Base-by-base conservation (phyloP, 805 yeast genomes). In the Wickerhamomyces chambardii region DNA sequence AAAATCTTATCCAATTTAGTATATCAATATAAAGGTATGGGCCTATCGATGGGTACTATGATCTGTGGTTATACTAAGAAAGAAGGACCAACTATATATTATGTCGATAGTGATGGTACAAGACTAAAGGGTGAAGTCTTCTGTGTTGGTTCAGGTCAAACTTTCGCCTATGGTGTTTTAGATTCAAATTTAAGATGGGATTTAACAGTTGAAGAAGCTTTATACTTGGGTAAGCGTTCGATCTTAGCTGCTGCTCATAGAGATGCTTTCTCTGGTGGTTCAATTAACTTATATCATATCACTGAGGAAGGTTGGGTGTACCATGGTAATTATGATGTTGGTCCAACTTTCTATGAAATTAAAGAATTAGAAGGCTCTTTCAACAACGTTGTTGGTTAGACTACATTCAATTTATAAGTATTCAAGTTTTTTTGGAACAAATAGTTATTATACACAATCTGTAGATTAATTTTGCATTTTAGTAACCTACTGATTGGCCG, bases 21-120 rank as follows among this genome's bases (percentile, higher is more conserved):
- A 16, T 92, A 89, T 61, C 75, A 78, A 48, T 92, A 92, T 66
- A 92, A 92, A 63, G 98, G 98, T 36, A 84, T 89, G 76, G 98
- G 98, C n/a, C 70, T 92, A 42, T 83, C 95, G 12, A 92, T 92
- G 98, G 98, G 98, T 59, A 92, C 98, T 4, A 92, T 92, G 98
- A 72, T 92, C 47, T 92, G 97, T 69, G 98, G 98, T 17, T 85
- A 82, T 61, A 90, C 97, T 17, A 79, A 84, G 54, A 84, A 85
- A 50, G 97, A 89, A 57, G 95, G 95, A 15, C 97, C 98, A 33
- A 78, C 96, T 18, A 82, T 92, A 36, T 92, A 80, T 63, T 92
- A 92, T 50, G 97, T 92, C 28, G 98, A 92, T 63, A 84, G 95
- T 19, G 98, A 92, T 55, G 98, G 98, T 35, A 83, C 97, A 5